Conservation (phyloP, 371 early-diverging fungal species). For the Saksenaea oblongispora region DNA sequence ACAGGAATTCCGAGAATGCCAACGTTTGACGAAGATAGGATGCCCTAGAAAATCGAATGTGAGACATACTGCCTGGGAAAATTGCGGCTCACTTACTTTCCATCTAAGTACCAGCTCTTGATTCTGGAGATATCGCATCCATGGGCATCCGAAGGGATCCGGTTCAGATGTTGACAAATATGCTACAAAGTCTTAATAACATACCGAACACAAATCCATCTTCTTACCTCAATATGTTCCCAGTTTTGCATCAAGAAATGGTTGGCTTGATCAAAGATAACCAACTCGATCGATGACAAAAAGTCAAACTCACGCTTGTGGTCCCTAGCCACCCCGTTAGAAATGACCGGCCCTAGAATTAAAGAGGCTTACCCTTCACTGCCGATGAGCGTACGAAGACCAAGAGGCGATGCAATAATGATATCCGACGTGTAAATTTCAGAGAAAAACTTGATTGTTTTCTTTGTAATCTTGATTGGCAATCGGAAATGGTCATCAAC, state of each 20-base stretch:
- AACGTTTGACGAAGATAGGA: conserved; percentile 89
- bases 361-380: conserved; percentile 59
- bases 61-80: neutral
- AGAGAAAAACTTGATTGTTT: conserved; percentile 83
- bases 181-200: conserved; percentile 36
- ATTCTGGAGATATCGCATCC: conserved; percentile 95
- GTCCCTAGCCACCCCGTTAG: conserved; percentile 47
- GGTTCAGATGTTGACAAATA: conserved; percentile 80
- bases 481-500: conserved; percentile 96
- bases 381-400: conserved; percentile 86
- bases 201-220: neutral
- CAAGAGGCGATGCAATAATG: conserved; percentile 91
- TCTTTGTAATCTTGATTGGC: conserved; percentile 86
- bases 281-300: conserved; percentile 88
- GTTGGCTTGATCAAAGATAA: conserved; percentile 87
- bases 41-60: conserved; percentile 44
- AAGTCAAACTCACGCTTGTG: conserved; percentile 91
- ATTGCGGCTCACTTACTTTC: conserved; percentile 38
- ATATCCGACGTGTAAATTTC: conserved; percentile 91
- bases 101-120: conserved; percentile 85
- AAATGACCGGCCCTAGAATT: neutral
- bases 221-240: conserved; percentile 82
- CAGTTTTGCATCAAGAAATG: conserved; percentile 96
- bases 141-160: conserved; percentile 83
- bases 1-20: conserved; percentile 72